These are phyloP conservation scores for Talaromyces piceae DNA, from an alignment of 2,329 filamentous ascomycete genomes.

Conservation along the genomic window DNA sequence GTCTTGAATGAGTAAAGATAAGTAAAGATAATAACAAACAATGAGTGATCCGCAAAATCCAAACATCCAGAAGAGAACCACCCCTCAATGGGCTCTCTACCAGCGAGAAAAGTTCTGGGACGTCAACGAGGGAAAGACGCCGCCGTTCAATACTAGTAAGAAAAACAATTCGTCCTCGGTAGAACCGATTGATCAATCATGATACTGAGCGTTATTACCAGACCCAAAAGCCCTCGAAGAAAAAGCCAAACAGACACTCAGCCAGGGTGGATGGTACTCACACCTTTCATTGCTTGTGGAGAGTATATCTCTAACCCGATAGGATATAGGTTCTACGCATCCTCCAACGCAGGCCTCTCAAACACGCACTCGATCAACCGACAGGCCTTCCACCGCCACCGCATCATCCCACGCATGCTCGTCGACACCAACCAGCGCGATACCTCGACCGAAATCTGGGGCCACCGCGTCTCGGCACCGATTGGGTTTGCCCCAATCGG, in stretches of 20 bases:
- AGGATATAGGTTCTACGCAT: conserved; percentile 24
- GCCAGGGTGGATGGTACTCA: conserved; percentile 47
- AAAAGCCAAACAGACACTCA: conserved; percentile 49
- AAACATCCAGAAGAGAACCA: conserved; percentile 43
- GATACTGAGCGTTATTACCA: conserved; percentile 1
- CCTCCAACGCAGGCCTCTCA: conserved; percentile 30
- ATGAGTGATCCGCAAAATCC: conserved; percentile 44
- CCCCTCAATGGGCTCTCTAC: conserved; percentile 49
- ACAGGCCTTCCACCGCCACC: conserved; percentile 57
- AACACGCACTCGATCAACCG: conserved; percentile 50
- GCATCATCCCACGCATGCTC: conserved; percentile 55
- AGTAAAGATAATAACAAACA: background rate
- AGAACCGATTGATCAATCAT: background rate
- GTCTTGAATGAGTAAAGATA: too few species aligned
- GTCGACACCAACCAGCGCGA: conserved; percentile 55
- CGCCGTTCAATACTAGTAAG: conserved; percentile 47
- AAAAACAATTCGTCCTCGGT: background rate
- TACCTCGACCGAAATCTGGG: conserved; percentile 50
- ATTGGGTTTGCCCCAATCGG: conserved; percentile 60
- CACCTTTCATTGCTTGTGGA: background rate
- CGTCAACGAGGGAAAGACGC: conserved; percentile 42
- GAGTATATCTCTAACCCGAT: background rate
- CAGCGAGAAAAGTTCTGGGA: conserved; percentile 51
- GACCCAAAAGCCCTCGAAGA: conserved; percentile 53
- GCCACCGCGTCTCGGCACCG: conserved; percentile 51